Percentiles rank a stretch among this genome's conserved stretches.
Conservation (phyloP, 129 eudicot genomes). For the Deinandra increscens region DNA sequence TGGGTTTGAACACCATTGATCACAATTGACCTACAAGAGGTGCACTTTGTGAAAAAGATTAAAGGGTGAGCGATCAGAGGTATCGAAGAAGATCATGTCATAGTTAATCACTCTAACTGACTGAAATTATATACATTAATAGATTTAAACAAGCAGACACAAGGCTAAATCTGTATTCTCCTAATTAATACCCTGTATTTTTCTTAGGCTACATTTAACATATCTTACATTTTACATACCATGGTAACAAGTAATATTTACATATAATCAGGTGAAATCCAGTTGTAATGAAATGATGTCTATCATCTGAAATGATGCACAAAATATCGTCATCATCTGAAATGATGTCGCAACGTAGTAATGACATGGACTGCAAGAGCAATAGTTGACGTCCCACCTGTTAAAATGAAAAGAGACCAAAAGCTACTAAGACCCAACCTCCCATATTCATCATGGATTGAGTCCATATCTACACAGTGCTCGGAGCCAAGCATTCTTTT, state of each 20-base stretch:
- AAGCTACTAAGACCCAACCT: slow-evolving; percentile 48
- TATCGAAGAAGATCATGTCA: too few relatives aligned
- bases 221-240: neutral
- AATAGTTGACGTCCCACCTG: slow-evolving; percentile 39
- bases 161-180: neutral
- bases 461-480: slow-evolving; percentile 25
- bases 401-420: slow-evolving; percentile 39
- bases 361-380: slow-evolving; percentile 30
- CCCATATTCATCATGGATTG: slow-evolving; percentile 26
- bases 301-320: neutral
- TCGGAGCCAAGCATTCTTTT: slow-evolving; percentile 36
- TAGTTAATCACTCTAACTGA: neutral
- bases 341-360: slow-evolving; percentile 18
- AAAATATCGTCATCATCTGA: slow-evolving; percentile 9
- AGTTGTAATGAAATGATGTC: neutral
- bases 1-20: too few relatives aligned
- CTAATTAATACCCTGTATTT: neutral
- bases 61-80: too few relatives aligned
- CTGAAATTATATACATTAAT: neutral
- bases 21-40: too few relatives aligned
- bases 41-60: too few relatives aligned
- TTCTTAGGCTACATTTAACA: neutral
- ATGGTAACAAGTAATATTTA: too few relatives aligned
- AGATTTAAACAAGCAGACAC: neutral
- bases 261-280: neutral